A percentile compares a stretch with the other conserved stretches of the same genome.
phyloP scores from a whole-genome alignment of 148 eudicot species.

The Fagopyrum tataricum region DNA sequence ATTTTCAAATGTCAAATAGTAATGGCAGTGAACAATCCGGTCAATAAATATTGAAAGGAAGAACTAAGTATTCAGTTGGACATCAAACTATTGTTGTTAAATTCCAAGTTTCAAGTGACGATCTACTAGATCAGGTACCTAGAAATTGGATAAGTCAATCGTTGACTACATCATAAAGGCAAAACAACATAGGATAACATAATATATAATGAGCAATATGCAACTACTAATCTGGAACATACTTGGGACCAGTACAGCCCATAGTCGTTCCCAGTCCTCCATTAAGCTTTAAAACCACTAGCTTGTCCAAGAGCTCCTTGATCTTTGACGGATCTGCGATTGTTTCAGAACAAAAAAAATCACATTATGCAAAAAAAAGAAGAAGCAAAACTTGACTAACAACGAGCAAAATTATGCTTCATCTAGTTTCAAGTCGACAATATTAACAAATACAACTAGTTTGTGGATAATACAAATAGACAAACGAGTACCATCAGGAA shows the following conservation, averaged over 20 bases:
- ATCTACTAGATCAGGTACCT: neutral
- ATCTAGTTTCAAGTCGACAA: neutral
- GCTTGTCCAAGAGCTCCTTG: conserved; percentile 78
- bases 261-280: conserved; percentile 99
- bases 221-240: conserved; percentile 20
- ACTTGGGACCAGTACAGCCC: conserved; percentile 99
- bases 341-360: neutral
- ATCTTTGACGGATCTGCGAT: conserved; percentile 51
- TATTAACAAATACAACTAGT: neutral
- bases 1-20: neutral
- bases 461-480: neutral
- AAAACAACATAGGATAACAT: conserved; percentile 43
- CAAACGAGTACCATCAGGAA: conserved; percentile 47
- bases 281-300: conserved; percentile 96
- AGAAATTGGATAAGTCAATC: neutral
- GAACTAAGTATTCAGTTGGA: neutral
- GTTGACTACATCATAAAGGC: neutral
- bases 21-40: neutral
- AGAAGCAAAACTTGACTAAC: neutral
- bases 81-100: no score
- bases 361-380: conserved; percentile 4
- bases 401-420: neutral
- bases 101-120: neutral
- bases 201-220: conserved; percentile 29
- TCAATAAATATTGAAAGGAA: neutral